Evolutionary conservation across 2,329 filamentous ascomycete genomes (phyloP).

Genomic region (Graphilbum fragrans): DNA sequence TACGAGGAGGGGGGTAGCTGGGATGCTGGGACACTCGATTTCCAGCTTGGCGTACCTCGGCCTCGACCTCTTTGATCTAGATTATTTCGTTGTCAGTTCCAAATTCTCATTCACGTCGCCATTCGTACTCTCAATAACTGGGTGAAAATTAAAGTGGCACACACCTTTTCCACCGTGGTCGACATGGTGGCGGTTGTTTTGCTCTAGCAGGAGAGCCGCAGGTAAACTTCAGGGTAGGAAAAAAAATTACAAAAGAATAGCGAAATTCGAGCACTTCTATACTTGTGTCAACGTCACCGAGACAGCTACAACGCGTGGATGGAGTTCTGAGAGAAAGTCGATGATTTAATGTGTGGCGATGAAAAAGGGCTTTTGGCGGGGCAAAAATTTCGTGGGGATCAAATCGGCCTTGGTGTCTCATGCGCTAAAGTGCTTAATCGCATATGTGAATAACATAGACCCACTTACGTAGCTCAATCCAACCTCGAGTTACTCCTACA

Average conservation of each 20-base stretch:
- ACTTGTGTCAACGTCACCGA: neutral
- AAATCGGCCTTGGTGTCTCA: neutral
- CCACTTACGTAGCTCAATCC: neutral
- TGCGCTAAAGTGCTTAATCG: too few species aligned
- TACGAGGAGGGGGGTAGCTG: constrained; percentile 1
- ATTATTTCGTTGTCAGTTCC: too few species aligned
- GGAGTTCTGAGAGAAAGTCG: neutral
- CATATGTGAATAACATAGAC: neutral
- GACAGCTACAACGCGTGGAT: neutral
- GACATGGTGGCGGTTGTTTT: constrained; percentile 53
- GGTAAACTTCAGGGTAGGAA: neutral
- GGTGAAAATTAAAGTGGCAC: neutral
- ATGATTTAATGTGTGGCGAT: too few species aligned
- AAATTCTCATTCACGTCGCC: too few species aligned
- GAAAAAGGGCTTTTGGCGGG: constrained; percentile 9
- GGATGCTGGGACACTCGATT: too few species aligned
- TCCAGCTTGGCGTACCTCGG: constrained; percentile 61
- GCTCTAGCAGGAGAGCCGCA: neutral
- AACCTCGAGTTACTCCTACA: too few species aligned
- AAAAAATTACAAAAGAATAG: neutral
- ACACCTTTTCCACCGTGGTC: constrained; percentile 92
- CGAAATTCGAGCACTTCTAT: neutral
- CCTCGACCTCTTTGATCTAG: constrained; percentile 97
- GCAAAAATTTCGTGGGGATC: constrained; percentile 10
- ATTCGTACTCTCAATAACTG: too few species aligned